A percentile compares a stretch with the other conserved stretches of the same genome.
Conservation (phyloP, 1,284 basidiomycete species). For the Rhodotorula mucilaginosa region DNA sequence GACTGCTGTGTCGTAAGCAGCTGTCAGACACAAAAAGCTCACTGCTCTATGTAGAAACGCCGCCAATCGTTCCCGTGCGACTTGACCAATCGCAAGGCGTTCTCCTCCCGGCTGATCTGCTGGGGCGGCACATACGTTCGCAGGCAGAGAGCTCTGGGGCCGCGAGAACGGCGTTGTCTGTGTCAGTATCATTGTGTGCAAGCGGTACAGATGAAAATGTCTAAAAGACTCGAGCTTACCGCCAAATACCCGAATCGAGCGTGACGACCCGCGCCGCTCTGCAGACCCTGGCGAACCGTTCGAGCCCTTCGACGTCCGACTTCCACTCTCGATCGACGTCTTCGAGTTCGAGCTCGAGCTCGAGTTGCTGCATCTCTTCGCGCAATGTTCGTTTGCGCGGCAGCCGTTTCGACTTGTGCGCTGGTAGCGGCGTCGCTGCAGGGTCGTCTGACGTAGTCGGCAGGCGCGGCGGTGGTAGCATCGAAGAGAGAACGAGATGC, state of each 20-base stretch:
- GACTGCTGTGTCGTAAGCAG: too few species aligned
- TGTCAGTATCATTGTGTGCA: too few species aligned
- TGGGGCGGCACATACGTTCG: conserved; percentile 37
- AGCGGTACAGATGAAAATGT: too few species aligned
- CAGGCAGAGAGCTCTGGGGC: conserved; percentile 17
- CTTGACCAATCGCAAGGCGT: conserved; percentile 13
- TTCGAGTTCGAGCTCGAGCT: conserved; percentile 25
- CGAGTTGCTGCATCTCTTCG: conserved; percentile 28
- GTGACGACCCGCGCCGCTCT: conserved; percentile 34
- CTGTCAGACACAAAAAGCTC: background rate
- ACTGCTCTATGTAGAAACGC: conserved; percentile 44
- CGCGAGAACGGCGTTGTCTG: too few species aligned
- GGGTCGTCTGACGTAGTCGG: background rate
- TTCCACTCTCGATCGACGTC: conserved; percentile 25
- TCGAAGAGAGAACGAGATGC: conserved; percentile 28
- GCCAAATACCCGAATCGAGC: conserved; percentile 36
- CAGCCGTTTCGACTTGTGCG: background rate
- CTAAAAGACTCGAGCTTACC: conserved; percentile 5
- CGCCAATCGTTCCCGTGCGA: conserved; percentile 41
- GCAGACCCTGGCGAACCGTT: conserved; percentile 32
- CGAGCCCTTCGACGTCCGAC: conserved; percentile 38
- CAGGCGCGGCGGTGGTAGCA: conserved; percentile 24
- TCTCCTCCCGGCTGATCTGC: conserved; percentile 32
- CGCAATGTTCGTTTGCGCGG: conserved; percentile 14
- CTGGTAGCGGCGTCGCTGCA: background rate